These are phyloP conservation scores for Fusarium avenaceum DNA, from an alignment of 2,329 filamentous ascomycete genomes.

Conservation along the genomic window DNA sequence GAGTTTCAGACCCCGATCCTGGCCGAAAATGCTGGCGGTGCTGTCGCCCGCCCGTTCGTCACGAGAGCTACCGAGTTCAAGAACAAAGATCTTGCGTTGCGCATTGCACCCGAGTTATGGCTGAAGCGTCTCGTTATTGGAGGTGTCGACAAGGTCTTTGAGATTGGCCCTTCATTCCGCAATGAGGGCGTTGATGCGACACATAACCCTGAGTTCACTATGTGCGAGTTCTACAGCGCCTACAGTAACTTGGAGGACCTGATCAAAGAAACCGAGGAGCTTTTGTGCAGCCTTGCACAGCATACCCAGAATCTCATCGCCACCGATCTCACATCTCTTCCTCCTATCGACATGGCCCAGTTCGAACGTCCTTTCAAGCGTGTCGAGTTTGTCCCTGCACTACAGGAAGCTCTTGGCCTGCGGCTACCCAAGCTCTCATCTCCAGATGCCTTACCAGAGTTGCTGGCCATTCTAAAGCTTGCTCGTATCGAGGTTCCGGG, in stretches of 20 bases:
- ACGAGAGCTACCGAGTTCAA: conserved; percentile 83
- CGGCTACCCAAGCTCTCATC: conserved; percentile 73
- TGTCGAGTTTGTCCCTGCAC: conserved; percentile 84
- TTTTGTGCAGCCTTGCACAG: conserved; percentile 72
- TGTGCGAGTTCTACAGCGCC: conserved; percentile 95
- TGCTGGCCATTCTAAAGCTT: conserved; percentile 68
- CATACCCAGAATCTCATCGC: conserved; percentile 63
- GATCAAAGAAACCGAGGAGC: conserved; percentile 79
- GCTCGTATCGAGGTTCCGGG: conserved; percentile 75
- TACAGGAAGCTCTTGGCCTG: conserved; percentile 77
- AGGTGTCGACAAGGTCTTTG: conserved; percentile 89
- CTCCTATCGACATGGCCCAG: conserved; percentile 62
- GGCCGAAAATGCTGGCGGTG: conserved; percentile 85
- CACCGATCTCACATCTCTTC: conserved; percentile 61
- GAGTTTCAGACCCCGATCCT: conserved; percentile 95
- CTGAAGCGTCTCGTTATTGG: conserved; percentile 92
- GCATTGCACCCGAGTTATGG: conserved; percentile 95
- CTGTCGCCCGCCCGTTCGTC: conserved; percentile 86
- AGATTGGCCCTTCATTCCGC: conserved; percentile 91
- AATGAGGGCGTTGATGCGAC: conserved; percentile 94
- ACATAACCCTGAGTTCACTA: conserved; percentile 97
- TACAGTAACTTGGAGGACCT: conserved; percentile 83
- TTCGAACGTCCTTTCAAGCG: conserved; percentile 71
- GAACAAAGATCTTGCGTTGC: conserved; percentile 78
- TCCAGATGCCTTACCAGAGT: conserved; percentile 67